Conservation (phyloP, 2,329 filamentous ascomycete species). For the Fusarium equiseti region DNA sequence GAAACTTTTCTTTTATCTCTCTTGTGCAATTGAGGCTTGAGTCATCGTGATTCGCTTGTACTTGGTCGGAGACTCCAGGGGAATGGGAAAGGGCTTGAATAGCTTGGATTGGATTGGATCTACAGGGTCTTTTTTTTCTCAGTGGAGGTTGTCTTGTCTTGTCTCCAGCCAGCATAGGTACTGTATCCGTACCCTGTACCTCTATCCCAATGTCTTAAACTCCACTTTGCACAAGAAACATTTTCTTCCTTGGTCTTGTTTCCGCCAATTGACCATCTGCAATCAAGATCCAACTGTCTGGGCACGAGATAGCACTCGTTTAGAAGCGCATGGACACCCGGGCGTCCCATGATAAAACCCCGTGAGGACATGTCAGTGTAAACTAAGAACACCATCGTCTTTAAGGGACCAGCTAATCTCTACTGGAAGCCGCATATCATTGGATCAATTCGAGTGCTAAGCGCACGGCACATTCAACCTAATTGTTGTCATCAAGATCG, state of each 20-base stretch:
- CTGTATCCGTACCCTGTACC: neutral
- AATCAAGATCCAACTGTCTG: constrained; percentile 15
- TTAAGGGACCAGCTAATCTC: constrained; percentile 16
- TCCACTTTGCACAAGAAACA: constrained; percentile 24
- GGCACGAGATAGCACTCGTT: constrained; percentile 21
- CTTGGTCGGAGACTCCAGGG: constrained; percentile 22
- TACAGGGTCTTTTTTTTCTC: constrained; percentile 42
- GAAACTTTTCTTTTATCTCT: neutral
- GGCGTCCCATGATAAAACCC: constrained; percentile 32
- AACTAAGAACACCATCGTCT: constrained; percentile 26
- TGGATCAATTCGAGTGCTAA: constrained; percentile 9
- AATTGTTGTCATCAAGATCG: constrained; percentile 1
- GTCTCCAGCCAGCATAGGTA: constrained; percentile 13
- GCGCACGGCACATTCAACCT: neutral
- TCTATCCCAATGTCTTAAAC: constrained; percentile 30
- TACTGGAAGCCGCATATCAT: constrained; percentile 8
- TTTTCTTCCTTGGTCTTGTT: constrained; percentile 10
- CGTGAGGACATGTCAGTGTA: constrained; percentile 20
- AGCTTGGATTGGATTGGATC: constrained; percentile 42
- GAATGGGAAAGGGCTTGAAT: constrained; percentile 30
- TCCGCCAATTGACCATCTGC: neutral
- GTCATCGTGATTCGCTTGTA: constrained; percentile 27
- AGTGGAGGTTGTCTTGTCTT: constrained; percentile 28
- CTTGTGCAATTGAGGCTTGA: constrained; percentile 33
- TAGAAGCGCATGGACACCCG: constrained; percentile 23